These are phyloP conservation scores for Paramecium pentaurelia DNA, from an alignment of 73 alveolate species.

Conservation along the genomic window DNA sequence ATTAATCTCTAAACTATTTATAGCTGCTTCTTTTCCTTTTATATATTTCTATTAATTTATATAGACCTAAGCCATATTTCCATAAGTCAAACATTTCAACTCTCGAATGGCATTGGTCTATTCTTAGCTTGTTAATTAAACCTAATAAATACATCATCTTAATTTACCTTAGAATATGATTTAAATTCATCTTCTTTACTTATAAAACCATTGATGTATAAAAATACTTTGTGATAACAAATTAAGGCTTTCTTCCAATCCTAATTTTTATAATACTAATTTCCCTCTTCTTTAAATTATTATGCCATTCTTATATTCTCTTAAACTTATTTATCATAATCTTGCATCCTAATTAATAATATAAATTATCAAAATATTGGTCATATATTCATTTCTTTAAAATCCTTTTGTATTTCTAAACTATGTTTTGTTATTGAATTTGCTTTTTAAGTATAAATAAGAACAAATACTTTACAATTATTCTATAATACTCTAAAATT, in stretches of 20 bases:
- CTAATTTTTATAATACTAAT: background rate
- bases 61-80: background rate
- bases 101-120: background rate
- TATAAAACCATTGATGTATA: background rate
- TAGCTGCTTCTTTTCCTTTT: background rate
- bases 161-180: background rate
- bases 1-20: background rate
- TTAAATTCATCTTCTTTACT: background rate
- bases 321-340: background rate
- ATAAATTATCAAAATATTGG: background rate
- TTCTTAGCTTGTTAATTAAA: background rate
- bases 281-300: background rate
- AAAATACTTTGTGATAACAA: slow-evolving; percentile 8
- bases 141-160: background rate
- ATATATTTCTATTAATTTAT: background rate
- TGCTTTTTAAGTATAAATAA: too few relatives aligned
- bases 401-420: too few relatives aligned
- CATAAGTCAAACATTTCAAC: background rate
- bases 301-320: background rate
- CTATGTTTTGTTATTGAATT: too few relatives aligned
- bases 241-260: background rate
- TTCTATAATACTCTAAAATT: too few relatives aligned
- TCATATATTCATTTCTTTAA: background rate
- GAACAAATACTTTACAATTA: too few relatives aligned
- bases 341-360: background rate